Evolutionary conservation across 108 stramenopile species (phyloP).

Genomic region (Cyclostephanos invisitatus): DNA sequence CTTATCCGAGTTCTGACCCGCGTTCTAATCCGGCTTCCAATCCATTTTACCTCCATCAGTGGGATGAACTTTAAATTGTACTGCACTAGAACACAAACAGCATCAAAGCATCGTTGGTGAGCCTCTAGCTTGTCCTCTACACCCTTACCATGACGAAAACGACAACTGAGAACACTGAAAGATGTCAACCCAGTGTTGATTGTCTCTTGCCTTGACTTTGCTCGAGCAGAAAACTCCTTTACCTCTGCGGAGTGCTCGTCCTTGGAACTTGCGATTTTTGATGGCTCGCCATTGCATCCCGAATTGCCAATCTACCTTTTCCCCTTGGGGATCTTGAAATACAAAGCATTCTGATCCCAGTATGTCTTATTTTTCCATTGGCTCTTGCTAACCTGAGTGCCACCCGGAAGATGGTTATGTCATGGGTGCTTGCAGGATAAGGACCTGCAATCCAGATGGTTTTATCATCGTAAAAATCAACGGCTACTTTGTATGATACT

Average conservation of each 20-base stretch:
- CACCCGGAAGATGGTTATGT: constrained; percentile 9
- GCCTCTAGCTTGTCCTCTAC: constrained; percentile 7
- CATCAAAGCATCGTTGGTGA: constrained; percentile 36
- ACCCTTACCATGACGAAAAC: constrained; percentile 9
- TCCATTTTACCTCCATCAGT: constrained; percentile 26
- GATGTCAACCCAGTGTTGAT: constrained; percentile 40
- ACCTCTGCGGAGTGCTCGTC: not conserved
- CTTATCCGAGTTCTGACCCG: too few relatives aligned
- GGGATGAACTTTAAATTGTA: constrained; percentile 38
- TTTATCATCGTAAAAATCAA: not conserved
- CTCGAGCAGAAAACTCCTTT: constrained; percentile 10
- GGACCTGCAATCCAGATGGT: constrained; percentile 2
- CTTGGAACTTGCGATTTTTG: constrained; percentile 62
- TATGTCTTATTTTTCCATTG: not conserved
- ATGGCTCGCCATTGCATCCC: not conserved
- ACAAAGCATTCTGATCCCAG: constrained; percentile 13
- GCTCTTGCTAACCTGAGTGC: not conserved
- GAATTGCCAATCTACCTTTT: constrained; percentile 2
- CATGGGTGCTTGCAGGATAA: constrained; percentile 7
- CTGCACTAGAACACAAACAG: constrained; percentile 42
- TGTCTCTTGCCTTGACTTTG: constrained; percentile 42
- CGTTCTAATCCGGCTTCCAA: not conserved
- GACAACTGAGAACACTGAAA: constrained; percentile 16
- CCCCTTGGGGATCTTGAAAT: constrained; percentile 5
- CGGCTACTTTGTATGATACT: constrained; percentile 1